These are phyloP conservation scores for Ochetophila trinervis DNA, from an alignment of 306 rosid species.

Conservation along the genomic window DNA sequence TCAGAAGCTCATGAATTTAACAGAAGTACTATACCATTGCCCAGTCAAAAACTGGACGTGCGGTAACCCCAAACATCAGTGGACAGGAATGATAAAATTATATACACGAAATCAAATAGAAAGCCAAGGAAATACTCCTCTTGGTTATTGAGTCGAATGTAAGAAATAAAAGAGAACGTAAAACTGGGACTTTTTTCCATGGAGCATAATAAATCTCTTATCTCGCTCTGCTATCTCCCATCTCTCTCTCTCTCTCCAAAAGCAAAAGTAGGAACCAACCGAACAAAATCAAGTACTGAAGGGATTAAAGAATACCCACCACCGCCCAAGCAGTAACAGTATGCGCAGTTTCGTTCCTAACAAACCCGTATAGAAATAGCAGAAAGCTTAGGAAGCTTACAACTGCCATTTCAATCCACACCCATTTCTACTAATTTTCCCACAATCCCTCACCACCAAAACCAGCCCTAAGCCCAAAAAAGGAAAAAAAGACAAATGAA, in stretches of 20 bases:
- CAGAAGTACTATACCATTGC: background rate
- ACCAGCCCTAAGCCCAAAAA: constrained; percentile 7
- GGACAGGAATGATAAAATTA: background rate
- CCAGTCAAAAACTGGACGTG: background rate
- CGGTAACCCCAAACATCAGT: background rate
- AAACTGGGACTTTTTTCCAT: background rate
- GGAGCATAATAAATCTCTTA: background rate
- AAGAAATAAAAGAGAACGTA: too few relatives aligned
- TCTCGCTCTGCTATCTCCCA: background rate
- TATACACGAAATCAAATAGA: background rate
- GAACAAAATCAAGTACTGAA: constrained; percentile 10
- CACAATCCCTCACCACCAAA: constrained; percentile 30
- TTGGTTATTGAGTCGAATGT: background rate
- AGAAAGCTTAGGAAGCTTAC: background rate
- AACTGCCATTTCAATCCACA: constrained; percentile 14
- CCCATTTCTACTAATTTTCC: constrained; percentile 3
- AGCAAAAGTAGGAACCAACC: constrained; percentile 3
- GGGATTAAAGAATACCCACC: background rate
- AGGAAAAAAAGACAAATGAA: background rate
- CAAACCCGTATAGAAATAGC: background rate
- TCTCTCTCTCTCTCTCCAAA: background rate
- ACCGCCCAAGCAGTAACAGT: constrained; percentile 3
- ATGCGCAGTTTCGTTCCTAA: background rate
- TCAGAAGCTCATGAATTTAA: constrained; percentile 17
- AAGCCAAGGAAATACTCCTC: background rate